Conservation (phyloP, 768 basidiomycete species). For the Lentinula sp. region DNA sequence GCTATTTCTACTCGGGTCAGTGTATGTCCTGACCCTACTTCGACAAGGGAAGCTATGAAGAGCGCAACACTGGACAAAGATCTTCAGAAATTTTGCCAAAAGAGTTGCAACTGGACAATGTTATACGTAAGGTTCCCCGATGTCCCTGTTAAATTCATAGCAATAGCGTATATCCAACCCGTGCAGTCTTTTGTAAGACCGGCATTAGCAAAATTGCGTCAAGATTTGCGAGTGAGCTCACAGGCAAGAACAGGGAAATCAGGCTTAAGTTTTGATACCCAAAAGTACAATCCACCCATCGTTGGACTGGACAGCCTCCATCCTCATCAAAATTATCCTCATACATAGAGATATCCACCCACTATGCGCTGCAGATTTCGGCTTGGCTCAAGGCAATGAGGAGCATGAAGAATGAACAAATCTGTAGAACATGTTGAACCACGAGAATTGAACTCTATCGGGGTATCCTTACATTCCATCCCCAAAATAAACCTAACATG, state of each 20-base stretch:
- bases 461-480: slow-evolving; percentile 44
- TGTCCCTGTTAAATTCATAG: slow-evolving; percentile 55
- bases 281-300: slow-evolving; percentile 57
- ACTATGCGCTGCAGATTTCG: slow-evolving; percentile 57
- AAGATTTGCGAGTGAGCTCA: slow-evolving; percentile 18
- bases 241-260: slow-evolving; percentile 47
- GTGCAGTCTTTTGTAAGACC: slow-evolving; percentile 28
- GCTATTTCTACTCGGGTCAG: slow-evolving; percentile 43
- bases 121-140: slow-evolving; percentile 48
- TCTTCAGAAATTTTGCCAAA: neutral
- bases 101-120: neutral
- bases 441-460: neutral
- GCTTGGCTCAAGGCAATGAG: slow-evolving; percentile 50
- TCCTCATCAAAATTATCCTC: neutral
- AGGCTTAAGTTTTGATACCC: slow-evolving; percentile 52
- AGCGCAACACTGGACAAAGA: slow-evolving; percentile 35
- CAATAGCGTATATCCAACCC: slow-evolving; percentile 56
- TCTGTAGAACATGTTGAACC: slow-evolving; percentile 18
- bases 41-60: slow-evolving; percentile 47
- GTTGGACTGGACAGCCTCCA: slow-evolving; percentile 30
- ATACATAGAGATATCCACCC: slow-evolving; percentile 13
- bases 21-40: slow-evolving; percentile 38
- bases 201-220: neutral
- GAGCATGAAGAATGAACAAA: slow-evolving; percentile 55
- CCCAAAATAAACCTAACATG: slow-evolving; percentile 43